phyloP scores from a whole-genome alignment of 2,329 filamentous ascomycete genomes.

The Xylariaceae sp. region DNA sequence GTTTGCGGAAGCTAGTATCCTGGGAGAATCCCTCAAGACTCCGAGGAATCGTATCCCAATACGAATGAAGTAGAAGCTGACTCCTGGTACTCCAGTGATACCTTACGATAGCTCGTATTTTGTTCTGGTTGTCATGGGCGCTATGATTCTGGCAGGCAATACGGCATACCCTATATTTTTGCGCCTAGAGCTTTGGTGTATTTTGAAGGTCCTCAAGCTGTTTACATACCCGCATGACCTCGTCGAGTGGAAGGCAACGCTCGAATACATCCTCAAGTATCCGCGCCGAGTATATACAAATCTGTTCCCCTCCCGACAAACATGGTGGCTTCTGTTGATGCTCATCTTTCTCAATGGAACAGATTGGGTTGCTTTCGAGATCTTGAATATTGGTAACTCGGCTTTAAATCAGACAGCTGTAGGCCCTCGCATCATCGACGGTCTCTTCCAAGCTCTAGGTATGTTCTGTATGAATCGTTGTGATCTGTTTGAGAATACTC shows the following conservation, averaged over 20 bases:
- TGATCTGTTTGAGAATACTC: conserved; percentile 2
- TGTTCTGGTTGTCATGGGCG: conserved; percentile 48
- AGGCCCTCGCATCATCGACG: conserved; percentile 55
- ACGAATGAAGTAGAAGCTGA: too few species aligned
- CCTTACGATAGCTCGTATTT: conserved; percentile 52
- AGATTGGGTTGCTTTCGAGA: conserved; percentile 63
- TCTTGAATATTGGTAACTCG: conserved; percentile 60
- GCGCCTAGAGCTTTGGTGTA: conserved; percentile 53
- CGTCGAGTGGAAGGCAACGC: conserved; percentile 41
- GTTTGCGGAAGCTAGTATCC: too few species aligned
- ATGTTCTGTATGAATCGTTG: conserved; percentile 13
- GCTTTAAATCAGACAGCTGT: conserved; percentile 47
- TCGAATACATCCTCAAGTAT: conserved; percentile 51
- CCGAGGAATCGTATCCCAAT: too few species aligned
- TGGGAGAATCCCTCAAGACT: too few species aligned
- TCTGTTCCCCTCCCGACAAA: conserved; percentile 59
- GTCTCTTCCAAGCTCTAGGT: conserved; percentile 60
- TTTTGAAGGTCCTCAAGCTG: conserved; percentile 37
- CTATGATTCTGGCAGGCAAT: conserved; percentile 60
- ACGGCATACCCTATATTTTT: conserved; percentile 63
- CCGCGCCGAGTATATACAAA: conserved; percentile 58
- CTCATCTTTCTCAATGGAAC: conserved; percentile 53
- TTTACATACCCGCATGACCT: conserved; percentile 34
- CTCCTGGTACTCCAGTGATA: too few species aligned
- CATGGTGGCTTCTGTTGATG: conserved; percentile 60